Percentiles rank a stretch among this genome's conserved stretches.
Conservation (phyloP, 768 basidiomycete species). For the Termitomyces bulborhizus region DNA sequence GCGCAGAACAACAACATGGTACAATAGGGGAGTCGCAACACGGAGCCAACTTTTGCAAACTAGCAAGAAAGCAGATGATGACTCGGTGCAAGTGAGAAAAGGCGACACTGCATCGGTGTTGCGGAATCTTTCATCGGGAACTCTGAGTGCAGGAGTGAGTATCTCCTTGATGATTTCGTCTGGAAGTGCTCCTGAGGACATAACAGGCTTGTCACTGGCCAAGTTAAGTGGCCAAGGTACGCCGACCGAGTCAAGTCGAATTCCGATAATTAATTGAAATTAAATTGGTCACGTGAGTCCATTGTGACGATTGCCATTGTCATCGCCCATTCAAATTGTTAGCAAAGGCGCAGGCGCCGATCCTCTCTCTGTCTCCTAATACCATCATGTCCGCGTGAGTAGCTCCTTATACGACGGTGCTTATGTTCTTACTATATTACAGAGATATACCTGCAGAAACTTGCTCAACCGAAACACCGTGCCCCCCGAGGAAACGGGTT, state of each 20-base stretch:
- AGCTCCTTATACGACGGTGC: background rate
- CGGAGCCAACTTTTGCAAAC: conserved; percentile 21
- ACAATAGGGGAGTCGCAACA: conserved; percentile 18
- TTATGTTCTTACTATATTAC: background rate
- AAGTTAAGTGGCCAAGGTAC: background rate
- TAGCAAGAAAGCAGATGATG: conserved; percentile 4
- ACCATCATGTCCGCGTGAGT: conserved; percentile 4
- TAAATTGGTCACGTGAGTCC: background rate
- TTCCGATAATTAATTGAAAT: too few relatives aligned
- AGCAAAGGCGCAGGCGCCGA: background rate
- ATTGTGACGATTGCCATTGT: background rate
- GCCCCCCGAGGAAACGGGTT: conserved; percentile 24
- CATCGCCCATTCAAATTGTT: background rate
- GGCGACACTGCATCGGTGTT: background rate
- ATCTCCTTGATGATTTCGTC: conserved; percentile 9
- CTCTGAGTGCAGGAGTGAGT: conserved; percentile 2
- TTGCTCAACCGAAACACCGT: conserved; percentile 14
- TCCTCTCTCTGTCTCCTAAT: background rate
- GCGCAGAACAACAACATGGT: conserved; percentile 18
- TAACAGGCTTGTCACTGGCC: background rate
- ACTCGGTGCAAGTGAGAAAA: conserved; percentile 1
- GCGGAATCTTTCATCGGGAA: conserved; percentile 5
- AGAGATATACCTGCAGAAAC: conserved; percentile 1
- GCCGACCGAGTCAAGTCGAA: background rate
- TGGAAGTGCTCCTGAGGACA: background rate